Base-by-base conservation (phyloP, 2,329 filamentous ascomycete genomes). In the Calonectria pseudoreteaudii region DNA sequence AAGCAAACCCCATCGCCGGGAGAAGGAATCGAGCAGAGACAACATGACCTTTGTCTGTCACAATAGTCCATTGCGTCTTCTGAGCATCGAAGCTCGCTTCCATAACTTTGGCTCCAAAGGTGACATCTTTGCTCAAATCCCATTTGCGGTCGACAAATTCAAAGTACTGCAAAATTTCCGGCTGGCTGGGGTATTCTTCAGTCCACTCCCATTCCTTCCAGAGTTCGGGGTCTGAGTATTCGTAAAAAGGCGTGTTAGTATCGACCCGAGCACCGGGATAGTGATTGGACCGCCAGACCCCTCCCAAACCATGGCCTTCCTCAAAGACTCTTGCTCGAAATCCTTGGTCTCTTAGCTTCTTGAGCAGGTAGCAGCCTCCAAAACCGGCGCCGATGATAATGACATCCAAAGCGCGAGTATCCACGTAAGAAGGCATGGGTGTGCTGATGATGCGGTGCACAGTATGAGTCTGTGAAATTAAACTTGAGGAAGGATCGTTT, bases 81-180 rank as follows among this genome's bases (percentile, higher is more conserved):
- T 76, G 16, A 0, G 80, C 74, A 74, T 87, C 79, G 62, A 86
- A 89, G 2, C 80, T 72, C 0, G 86, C 86, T 1, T 79, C 81
- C 1, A 80, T 76, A 1, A 88, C 85, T 3, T 83, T 83, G 5
- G 82, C 83, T 36, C 86, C 80, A 74, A 88, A 89, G 18, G 80
- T 80, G 47, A 83, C 83, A 60, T 87, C 82, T 47, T 84, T 86
- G 65, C 83, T 87, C 26, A 88, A 74, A 16, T 85, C 78, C 44
- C 85, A 81, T 31, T 84, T 84, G 18, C 83, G 79, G 49, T 86
- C 86, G 8, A 88, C 84, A 71, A 86, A 85, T 56, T 85, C 80
- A 68, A 88, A 87, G 73, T 88, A 88, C 8, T 72, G 75, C n/a
- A 82, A 80, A 0, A 88, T 78, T 67, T 88, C 85, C 14, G 81